Evolutionary conservation across 768 basidiomycete genomes (phyloP), one percentile per base, ranked within the genome.

Genomic region (Sutorius australiensis): DNA sequence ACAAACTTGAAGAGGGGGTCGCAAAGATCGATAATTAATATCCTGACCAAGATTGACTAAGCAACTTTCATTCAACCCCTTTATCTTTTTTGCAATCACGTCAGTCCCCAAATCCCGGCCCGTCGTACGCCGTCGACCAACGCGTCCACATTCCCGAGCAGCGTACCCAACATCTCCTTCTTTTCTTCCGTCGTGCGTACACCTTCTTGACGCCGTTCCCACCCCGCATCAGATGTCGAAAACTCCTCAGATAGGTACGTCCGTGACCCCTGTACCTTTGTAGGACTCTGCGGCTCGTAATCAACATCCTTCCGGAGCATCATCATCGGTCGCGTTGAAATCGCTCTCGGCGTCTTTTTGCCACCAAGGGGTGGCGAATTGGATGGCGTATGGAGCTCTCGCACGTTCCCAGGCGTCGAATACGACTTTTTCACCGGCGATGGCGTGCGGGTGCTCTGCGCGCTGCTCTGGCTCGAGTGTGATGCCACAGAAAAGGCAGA

Each of bases 141-240:
- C 30, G 89, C 87, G 66, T 95, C 93, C 3, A 95, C 93, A 66
- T 95, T 95, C 4, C 91, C 92, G 40, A 95, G 69, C 82, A 93
- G 86, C 41, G 80, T 84, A 0, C 87, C 87, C 52, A 95, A 63
- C 40, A 89, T 67, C 65, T 83, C 82, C 68, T 87, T 92, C 74
- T 93, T 93, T 72, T 93, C 88, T 53, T 89, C 86, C 39, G 83
- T 91, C 39, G 83, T 87, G 60, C 77, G 77, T 56, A 73, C 59
- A 32, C 56, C 50, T 44, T 54, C 47, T 3, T 61, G 45, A 27
- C 19, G 7, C 28, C 6, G 14, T 32, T 54, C 66, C 30, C 64
- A 48, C 12, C 55, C 24, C 42, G 37, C n/a, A 17, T 27, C 59
- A 37, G 59, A 32, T 2, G 54, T 51, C 52, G 48, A 54, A 37